Evolutionary conservation across 805 yeast species (phyloP).

Genomic region (Candida krabiensis): DNA sequence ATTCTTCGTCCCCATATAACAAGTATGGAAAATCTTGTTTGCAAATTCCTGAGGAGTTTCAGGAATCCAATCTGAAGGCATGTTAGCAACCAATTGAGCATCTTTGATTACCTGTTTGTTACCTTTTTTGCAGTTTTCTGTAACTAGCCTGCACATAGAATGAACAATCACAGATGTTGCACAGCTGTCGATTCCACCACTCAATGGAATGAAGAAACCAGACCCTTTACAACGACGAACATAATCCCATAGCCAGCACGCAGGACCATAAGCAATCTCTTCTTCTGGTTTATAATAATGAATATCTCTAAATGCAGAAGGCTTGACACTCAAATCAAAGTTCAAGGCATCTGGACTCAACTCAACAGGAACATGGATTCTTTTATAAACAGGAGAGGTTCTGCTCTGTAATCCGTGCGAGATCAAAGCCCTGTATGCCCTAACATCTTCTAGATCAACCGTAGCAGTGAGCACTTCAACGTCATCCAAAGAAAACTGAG

Average conservation of each 20-base stretch:
- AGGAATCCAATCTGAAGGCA: slow-evolving; percentile 63
- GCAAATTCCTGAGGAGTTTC: slow-evolving; percentile 74
- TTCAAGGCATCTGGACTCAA: slow-evolving; percentile 58
- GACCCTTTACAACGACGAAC: slow-evolving; percentile 86
- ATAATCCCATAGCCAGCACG: slow-evolving; percentile 99
- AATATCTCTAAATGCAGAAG: slow-evolving; percentile 51
- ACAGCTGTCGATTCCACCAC: slow-evolving; percentile 98
- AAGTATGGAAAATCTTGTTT: slow-evolving; percentile 74
- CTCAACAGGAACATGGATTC: slow-evolving; percentile 63
- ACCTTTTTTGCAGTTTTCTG: slow-evolving; percentile 64
- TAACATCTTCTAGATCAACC: slow-evolving; percentile 86
- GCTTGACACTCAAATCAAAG: slow-evolving; percentile 61
- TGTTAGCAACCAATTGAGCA: slow-evolving; percentile 65
- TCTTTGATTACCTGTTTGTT: slow-evolving; percentile 76
- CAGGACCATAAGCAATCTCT: slow-evolving; percentile 97
- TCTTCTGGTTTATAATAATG: slow-evolving; percentile 84
- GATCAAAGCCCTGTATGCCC: slow-evolving; percentile 70
- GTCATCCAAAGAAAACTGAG: slow-evolving; percentile 85
- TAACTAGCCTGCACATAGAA: slow-evolving; percentile 89
- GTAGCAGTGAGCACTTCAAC: slow-evolving; percentile 97
- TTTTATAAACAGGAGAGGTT: slow-evolving; percentile 42
- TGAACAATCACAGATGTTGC: slow-evolving; percentile 94
- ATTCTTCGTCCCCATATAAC: slow-evolving; percentile 95
- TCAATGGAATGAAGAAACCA: slow-evolving; percentile 89
- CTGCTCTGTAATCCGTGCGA: slow-evolving; percentile 76